phyloP scores from a whole-genome alignment of 129 eudicot species.

The Centella asiatica region DNA sequence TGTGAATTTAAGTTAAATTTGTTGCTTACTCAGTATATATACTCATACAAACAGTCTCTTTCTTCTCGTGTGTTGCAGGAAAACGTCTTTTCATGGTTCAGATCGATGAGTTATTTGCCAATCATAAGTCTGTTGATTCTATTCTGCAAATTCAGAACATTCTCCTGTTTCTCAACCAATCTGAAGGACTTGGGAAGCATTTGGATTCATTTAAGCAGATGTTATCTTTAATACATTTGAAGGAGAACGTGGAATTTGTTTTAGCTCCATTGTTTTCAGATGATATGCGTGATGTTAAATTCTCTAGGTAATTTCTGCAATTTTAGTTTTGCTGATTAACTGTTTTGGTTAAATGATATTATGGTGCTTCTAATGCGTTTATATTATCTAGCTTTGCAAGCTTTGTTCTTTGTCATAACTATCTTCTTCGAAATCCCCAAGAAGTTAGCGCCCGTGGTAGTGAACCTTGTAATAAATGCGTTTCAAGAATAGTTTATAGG shows the following conservation, averaged over 20 bases:
- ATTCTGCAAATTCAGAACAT: conserved; percentile 61
- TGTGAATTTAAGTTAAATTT: background rate
- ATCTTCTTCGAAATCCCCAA: no score
- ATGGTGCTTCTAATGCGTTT: no score
- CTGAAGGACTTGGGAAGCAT: conserved; percentile 65
- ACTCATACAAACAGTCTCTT: no score
- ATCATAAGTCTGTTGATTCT: conserved; percentile 29
- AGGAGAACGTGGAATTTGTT: conserved; percentile 46
- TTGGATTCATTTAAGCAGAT: conserved; percentile 80
- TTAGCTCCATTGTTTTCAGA: conserved; percentile 65
- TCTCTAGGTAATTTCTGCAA: conserved; percentile 43
- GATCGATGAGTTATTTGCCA: conserved; percentile 53
- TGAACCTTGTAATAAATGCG: no score
- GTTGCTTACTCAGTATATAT: no score
- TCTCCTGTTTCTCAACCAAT: conserved; percentile 67
- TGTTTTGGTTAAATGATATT: background rate
- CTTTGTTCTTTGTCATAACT: no score
- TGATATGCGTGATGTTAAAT: conserved; percentile 48
- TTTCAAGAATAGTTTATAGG: no score
- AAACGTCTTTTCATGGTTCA: conserved; percentile 63
- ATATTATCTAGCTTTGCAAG: no score
- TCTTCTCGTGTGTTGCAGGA: conserved; percentile 62
- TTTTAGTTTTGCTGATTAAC: background rate
- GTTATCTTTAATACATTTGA: conserved; percentile 51
- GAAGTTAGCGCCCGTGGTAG: no score